phyloP scores from a whole-genome alignment of 2,329 filamentous ascomycete species.

The Alternaria infectoria region DNA sequence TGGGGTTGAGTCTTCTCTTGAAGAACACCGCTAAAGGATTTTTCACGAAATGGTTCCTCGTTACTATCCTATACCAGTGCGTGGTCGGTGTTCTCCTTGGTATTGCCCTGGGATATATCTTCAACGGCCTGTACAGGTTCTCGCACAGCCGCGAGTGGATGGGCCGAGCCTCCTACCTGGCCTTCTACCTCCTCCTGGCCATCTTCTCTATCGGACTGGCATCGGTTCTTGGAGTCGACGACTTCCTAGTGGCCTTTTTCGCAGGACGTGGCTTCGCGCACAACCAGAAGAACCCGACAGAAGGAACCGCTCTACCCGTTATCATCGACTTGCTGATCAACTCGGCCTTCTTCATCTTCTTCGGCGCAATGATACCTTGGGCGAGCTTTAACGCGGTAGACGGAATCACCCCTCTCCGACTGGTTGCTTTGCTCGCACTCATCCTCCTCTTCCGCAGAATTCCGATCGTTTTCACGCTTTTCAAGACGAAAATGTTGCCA shows the following conservation, averaged over 20 bases:
- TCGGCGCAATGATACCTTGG: slow-evolving; percentile 63
- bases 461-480: slow-evolving; percentile 57
- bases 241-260: slow-evolving; percentile 64
- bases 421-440: slow-evolving; percentile 56
- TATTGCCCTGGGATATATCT: slow-evolving; percentile 54
- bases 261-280: slow-evolving; percentile 62
- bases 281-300: slow-evolving; percentile 59
- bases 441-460: slow-evolving; percentile 60
- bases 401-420: slow-evolving; percentile 50
- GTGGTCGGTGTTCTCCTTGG: slow-evolving; percentile 56
- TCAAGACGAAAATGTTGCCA: slow-evolving; percentile 53
- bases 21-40: slow-evolving; percentile 48
- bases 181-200: slow-evolving; percentile 63
- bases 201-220: slow-evolving; percentile 60
- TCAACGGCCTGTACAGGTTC: slow-evolving; percentile 58
- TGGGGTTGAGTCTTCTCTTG: slow-evolving; percentile 57
- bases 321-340: slow-evolving; percentile 64
- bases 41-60: slow-evolving; percentile 59
- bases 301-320: slow-evolving; percentile 54
- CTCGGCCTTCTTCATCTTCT: slow-evolving; percentile 62
- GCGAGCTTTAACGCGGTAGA: slow-evolving; percentile 47
- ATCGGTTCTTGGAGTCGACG: slow-evolving; percentile 59
- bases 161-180: slow-evolving; percentile 57
- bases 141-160: slow-evolving; percentile 55
- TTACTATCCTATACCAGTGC: slow-evolving; percentile 64